A percentile compares a stretch with the other conserved stretches of the same genome.
Conservation (phyloP, 78 protist genomes). For the Goniomonas avonlea region DNA sequence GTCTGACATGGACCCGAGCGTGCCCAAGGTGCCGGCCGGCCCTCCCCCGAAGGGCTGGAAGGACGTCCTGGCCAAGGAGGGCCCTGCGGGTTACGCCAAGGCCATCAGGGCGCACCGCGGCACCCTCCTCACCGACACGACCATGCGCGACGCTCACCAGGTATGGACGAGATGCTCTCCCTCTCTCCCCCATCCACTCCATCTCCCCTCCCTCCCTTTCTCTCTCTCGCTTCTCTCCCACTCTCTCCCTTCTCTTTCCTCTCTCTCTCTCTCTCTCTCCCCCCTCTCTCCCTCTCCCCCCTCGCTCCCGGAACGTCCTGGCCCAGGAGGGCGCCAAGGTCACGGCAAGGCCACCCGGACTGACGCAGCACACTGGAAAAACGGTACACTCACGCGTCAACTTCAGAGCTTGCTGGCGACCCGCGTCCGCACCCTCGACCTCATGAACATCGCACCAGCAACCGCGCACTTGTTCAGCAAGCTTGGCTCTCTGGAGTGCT, state of each 20-base stretch:
- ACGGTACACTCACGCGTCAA: too few species aligned
- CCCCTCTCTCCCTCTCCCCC: neutral
- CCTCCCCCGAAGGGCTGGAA: neutral
- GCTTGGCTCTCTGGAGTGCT: conserved; percentile 43
- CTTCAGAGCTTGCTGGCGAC: conserved; percentile 79
- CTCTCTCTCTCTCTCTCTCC: neutral
- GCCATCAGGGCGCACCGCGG: conserved; percentile 27
- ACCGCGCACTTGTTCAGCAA: conserved; percentile 29
- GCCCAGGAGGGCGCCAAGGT: too few species aligned
- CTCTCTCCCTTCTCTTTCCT: neutral
- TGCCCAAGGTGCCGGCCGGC: neutral
- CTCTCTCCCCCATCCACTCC: too few species aligned
- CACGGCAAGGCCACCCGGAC: too few species aligned
- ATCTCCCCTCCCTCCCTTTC: too few species aligned
- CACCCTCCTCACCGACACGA: conserved; percentile 69
- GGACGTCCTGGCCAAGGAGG: conserved; percentile 21
- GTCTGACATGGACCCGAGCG: neutral
- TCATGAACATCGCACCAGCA: conserved; percentile 40
- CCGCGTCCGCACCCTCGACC: conserved; percentile 71
- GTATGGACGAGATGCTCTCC: neutral
- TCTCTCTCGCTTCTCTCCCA: too few species aligned
- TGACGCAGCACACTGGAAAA: too few species aligned
- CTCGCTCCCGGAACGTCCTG: too few species aligned
- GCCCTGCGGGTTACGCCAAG: conserved; percentile 58
- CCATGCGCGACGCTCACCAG: conserved; percentile 86